phyloP scores from a whole-genome alignment of 2,329 filamentous ascomycete genomes.

The Aspergillus piperis region DNA sequence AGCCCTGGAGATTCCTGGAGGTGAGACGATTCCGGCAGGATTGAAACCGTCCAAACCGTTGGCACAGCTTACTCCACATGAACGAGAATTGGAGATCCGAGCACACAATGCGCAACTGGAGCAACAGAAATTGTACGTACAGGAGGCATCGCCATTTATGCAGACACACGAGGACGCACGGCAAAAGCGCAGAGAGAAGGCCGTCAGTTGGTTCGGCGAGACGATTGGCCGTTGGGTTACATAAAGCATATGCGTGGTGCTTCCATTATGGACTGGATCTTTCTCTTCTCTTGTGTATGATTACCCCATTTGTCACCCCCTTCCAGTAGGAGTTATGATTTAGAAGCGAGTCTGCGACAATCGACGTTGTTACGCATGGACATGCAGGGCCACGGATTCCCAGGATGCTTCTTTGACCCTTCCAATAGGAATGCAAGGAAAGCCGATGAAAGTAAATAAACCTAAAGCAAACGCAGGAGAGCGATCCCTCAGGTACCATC shows the following conservation, averaged over 20 bases:
- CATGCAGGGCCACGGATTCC: not conserved
- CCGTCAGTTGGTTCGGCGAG: constrained; percentile 46
- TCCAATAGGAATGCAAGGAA: not conserved
- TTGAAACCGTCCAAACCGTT: constrained; percentile 42
- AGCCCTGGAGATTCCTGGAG: constrained; percentile 40
- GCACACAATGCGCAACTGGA: constrained; percentile 41
- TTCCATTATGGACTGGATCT: constrained; percentile 3
- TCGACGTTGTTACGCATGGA: constrained; percentile 4
- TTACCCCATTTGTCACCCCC: not conserved
- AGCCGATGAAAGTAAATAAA: not conserved
- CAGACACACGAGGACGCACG: constrained; percentile 41
- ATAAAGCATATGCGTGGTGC: constrained; percentile 19
- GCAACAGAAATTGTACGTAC: constrained; percentile 38
- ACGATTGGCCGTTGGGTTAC: constrained; percentile 46
- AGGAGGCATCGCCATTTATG: constrained; percentile 40
- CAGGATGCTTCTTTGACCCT: not conserved
- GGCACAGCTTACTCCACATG: constrained; percentile 47
- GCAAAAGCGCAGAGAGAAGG: constrained; percentile 41
- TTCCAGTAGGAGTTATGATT: constrained; percentile 5
- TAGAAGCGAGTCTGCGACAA: constrained; percentile 10
- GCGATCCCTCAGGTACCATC: not conserved
- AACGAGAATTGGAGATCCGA: constrained; percentile 48
- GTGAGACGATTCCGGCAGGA: constrained; percentile 36
- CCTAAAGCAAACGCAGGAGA: not conserved
- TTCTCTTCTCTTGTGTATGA: constrained; percentile 18